Evolutionary conservation across 768 basidiomycete genomes (phyloP), one percentile per base, ranked within the genome.

Genomic region (Hygrophoropsis aurantiaca): DNA sequence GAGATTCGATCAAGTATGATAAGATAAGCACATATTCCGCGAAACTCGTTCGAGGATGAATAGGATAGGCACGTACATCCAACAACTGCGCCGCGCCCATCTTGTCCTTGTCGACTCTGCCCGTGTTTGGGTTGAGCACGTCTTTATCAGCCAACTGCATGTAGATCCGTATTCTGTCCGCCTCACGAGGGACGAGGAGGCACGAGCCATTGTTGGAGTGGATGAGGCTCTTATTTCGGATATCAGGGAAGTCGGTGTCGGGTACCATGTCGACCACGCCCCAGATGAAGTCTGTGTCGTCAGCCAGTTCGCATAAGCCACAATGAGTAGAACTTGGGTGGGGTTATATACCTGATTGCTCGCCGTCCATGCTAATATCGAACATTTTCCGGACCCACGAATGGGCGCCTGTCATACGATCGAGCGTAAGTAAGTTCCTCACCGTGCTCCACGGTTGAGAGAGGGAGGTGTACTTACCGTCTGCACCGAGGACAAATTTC

Each of bases 331-430:
- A 49, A 30, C 13, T 30, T 6, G 6, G 27, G 13, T 13, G 27
- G 13, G 27, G 6, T 45, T 56, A n/a, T n/a, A n/a, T 50, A 65
- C 76, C 72, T 11, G 61, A 75, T 50, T 87, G 83, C 60, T 90
- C 87, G 5, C 90, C 90, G 49, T 89, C 80, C 86, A 91, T 85
- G 4, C 67, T 58, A 42, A 91, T 83, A 8, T 73, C 72, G 8
- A 88, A 68, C 0, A 66, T 46, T 49, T 87, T 88, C 20, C 90
- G 78, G 19, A 91, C 85, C 87, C 88, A 90, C 10, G 87, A 90
- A 65, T 90, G 88, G 0, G 87, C 88, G 5, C 87, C 85, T 87
- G 55, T 35, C 36, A 11, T n/a, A n/a, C 39, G 35, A 7, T 13
- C 15, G 23, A 10, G 34, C 23, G n/a, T 61, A 27, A 44, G 37